phyloP scores from a whole-genome alignment of 2,329 filamentous ascomycete species.

The Sclerotinia nivalis region DNA sequence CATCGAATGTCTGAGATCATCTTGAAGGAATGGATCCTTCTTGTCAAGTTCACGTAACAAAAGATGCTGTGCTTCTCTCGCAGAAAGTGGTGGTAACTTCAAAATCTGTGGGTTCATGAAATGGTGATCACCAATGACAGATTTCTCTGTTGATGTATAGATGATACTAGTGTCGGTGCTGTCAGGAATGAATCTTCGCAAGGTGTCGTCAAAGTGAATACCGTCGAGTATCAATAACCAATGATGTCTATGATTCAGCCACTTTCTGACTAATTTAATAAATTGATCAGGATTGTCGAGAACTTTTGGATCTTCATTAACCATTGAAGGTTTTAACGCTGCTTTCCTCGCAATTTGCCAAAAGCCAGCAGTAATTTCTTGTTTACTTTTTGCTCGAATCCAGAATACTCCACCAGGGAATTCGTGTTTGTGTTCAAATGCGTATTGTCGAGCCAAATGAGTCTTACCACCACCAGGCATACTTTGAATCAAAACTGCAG shows the following conservation, averaged over 20 bases:
- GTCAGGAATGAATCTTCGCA: conserved; percentile 65
- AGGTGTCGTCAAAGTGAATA: conserved; percentile 58
- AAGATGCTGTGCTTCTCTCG: conserved; percentile 59
- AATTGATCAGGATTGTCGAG: conserved; percentile 47
- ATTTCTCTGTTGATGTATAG: conserved; percentile 66
- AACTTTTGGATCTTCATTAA: conserved; percentile 39
- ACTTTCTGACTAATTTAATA: conserved; percentile 58
- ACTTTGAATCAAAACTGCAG: conserved; percentile 63
- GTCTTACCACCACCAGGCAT: conserved; percentile 69
- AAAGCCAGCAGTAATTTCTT: conserved; percentile 61
- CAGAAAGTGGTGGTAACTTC: conserved; percentile 54
- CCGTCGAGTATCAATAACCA: conserved; percentile 71
- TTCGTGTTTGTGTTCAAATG: conserved; percentile 57
- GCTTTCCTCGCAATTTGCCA: conserved; percentile 65
- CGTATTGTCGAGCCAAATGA: conserved; percentile 67
- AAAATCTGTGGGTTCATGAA: conserved; percentile 61
- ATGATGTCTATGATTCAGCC: conserved; percentile 61
- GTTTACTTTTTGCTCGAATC: conserved; percentile 61
- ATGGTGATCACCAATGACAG: conserved; percentile 54
- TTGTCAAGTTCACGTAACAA: conserved; percentile 64
- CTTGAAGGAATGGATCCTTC: conserved; percentile 51
- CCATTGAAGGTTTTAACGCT: conserved; percentile 44
- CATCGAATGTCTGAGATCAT: conserved; percentile 58
- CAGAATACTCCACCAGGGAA: conserved; percentile 70
- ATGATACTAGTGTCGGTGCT: conserved; percentile 63